Evolutionary conservation across 352 stramenopile species (phyloP).

Genomic region (Pythium rhizo-oryzae): DNA sequence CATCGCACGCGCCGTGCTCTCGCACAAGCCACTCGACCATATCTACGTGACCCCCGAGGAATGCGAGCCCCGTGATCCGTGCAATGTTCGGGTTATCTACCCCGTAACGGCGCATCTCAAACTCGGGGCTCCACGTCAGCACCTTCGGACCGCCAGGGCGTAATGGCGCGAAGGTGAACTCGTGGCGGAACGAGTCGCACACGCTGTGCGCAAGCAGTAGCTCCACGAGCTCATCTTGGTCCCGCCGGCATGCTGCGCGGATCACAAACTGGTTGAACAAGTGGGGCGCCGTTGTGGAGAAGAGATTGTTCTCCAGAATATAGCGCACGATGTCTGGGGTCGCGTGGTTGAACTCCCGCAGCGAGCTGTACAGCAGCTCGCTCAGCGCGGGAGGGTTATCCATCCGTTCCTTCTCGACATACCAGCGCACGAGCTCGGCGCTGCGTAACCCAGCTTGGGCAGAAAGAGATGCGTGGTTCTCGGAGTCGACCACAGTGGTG

Average conservation of each 20-base stretch:
- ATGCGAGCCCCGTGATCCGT: too few relatives aligned
- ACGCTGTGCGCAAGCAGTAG: not conserved
- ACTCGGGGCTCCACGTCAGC: conserved; percentile 3
- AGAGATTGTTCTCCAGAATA: too few relatives aligned
- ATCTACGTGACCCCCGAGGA: not conserved
- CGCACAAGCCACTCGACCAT: not conserved
- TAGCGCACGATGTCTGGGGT: too few relatives aligned
- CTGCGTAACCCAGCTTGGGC: not conserved
- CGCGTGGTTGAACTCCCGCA: too few relatives aligned
- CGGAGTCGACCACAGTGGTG: too few relatives aligned
- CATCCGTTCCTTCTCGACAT: too few relatives aligned
- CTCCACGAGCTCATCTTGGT: not conserved
- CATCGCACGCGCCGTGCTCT: not conserved
- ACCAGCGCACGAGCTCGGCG: not conserved
- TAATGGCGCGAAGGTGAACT: conserved; percentile 4
- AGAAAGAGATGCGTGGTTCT: too few relatives aligned
- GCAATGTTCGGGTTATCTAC: not conserved
- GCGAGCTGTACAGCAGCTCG: too few relatives aligned
- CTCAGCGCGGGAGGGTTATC: too few relatives aligned
- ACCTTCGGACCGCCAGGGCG: not conserved
- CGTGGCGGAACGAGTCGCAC: conserved; percentile 1
- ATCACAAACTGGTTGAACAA: not conserved
- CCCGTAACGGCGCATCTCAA: too few relatives aligned
- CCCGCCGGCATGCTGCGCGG: not conserved
- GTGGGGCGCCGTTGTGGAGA: too few relatives aligned